A percentile compares a stretch with the other conserved stretches of the same genome.
These are phyloP conservation scores for Aspergillus coremiiformis DNA, from an alignment of 495 filamentous ascomycete species.

Conservation along the genomic window DNA sequence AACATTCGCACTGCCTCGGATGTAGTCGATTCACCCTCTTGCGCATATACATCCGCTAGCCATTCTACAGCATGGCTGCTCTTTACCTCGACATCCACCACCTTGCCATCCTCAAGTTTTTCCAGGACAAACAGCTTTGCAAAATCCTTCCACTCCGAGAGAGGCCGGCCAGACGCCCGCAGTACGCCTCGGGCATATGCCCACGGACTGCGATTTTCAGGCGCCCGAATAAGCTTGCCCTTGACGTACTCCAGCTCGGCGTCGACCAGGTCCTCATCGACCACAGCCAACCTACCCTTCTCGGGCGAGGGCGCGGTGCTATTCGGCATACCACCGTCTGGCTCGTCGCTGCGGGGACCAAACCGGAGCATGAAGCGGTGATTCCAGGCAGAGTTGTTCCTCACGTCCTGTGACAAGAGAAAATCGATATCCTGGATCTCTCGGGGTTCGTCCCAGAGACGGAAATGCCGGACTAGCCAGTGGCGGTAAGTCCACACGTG, in stretches of 20 bases:
- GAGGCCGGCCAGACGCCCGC: constrained; percentile 50
- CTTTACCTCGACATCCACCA: constrained; percentile 38
- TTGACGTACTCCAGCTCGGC: constrained; percentile 68
- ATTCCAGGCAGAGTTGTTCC: constrained; percentile 96
- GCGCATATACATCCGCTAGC: constrained; percentile 71
- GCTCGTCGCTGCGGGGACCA: constrained; percentile 41
- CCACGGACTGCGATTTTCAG: constrained; percentile 93
- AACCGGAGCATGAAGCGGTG: constrained; percentile 91
- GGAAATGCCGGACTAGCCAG: constrained; percentile 80
- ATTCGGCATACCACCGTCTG: constrained; percentile 40
- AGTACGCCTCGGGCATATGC: constrained; percentile 78
- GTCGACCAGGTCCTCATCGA: constrained; percentile 58
- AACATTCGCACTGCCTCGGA: constrained; percentile 47
- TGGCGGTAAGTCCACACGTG: constrained; percentile 97
- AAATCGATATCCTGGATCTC: constrained; percentile 65
- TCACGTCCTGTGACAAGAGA: constrained; percentile 68
- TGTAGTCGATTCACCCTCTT: constrained; percentile 49
- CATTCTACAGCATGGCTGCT: constrained; percentile 88
- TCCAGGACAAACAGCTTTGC: constrained; percentile 54
- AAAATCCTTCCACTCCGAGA: constrained; percentile 57
- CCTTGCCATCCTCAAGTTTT: constrained; percentile 26
- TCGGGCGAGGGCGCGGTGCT: constrained; percentile 31
- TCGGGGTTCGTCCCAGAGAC: constrained; percentile 54
- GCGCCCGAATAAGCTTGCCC: constrained; percentile 63
- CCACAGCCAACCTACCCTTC: constrained; percentile 34